Base-by-base conservation (phyloP, 257 asterid species). In the Forsythia viridissima region DNA sequence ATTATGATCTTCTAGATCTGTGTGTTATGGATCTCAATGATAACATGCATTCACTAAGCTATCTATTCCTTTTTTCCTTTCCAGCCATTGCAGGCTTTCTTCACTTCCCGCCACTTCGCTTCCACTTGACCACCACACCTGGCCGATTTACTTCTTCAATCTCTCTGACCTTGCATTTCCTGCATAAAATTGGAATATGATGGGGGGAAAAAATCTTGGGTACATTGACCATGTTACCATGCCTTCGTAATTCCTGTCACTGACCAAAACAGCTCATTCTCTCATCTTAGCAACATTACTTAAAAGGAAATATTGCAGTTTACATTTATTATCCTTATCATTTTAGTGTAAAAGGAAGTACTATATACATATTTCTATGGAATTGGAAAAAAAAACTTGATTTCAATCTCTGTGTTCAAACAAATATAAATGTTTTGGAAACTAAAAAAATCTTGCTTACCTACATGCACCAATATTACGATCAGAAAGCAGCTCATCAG, bases 91-190 rank as follows among this genome's bases (percentile, higher is more conserved):
- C 87, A 15, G 86, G 86, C 85, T 83, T 88, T 82, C 74, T 67
- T 16, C 82, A 42, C 79, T 41, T 83, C 55, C 80, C 80, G 74
- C 85, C 90, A 67, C 76, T 83, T 30, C 44, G 84, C 87, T 90
- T 94, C 99, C 99, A 94, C 83, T 93, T 94, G 78, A 77, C 90
- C 66, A 91, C 97, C 66, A 94, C 94, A 48, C 51, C 95, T 57
- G 97, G 94, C 63, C 93, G 85, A 73, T 89, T 88, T 68, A 82
- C 82, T 67, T 88, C 95, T 87, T 93, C 98, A 83, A 94, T 94
- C 91, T 94, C 93, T 4, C 85, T 80, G 82, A 94, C 97, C 87
- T 94, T 94, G 40, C 97, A 98, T 78, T 93, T 94, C 87, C 99
- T 94, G 90, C 76, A 84, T 34, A 57, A 57, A 55, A 57, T 65